phyloP scores from a whole-genome alignment of 2,329 filamentous ascomycete species.

The Hysterium pulicare region DNA sequence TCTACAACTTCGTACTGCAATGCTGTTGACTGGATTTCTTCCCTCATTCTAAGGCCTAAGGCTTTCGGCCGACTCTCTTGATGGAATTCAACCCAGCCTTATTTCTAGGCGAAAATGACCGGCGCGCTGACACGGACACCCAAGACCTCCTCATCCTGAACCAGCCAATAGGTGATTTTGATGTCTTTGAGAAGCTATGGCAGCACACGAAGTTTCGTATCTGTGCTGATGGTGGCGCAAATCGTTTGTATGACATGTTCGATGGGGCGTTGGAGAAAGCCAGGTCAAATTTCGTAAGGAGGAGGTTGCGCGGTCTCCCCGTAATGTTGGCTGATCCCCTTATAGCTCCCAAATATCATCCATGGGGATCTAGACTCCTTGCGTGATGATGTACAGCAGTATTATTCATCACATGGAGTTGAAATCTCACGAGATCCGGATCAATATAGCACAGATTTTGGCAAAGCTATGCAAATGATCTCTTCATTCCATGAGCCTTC shows the following conservation, averaged over 20 bases:
- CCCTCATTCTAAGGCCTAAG: conserved; percentile 4
- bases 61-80: neutral
- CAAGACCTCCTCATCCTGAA: conserved; percentile 46
- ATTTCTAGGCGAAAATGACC: conserved; percentile 22
- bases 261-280: conserved; percentile 17
- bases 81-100: conserved; percentile 20
- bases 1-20: neutral
- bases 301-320: conserved; percentile 8
- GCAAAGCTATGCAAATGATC: conserved; percentile 68
- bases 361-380: conserved; percentile 92
- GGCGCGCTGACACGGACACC: conserved; percentile 15
- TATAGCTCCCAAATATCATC: conserved; percentile 57
- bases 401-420: conserved; percentile 62
- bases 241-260: conserved; percentile 61
- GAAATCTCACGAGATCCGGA: conserved; percentile 68
- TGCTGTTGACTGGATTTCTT: neutral
- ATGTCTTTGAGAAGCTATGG: conserved; percentile 48
- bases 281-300: conserved; percentile 30
- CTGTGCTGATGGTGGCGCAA: conserved; percentile 90
- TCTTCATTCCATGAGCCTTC: conserved; percentile 35
- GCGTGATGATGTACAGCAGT: conserved; percentile 56
- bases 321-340: conserved; percentile 14
- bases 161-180: conserved; percentile 44
- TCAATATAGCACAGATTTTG: conserved; percentile 88
- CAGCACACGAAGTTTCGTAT: conserved; percentile 60